Conservation (phyloP, 179 eudicot genomes). For the Pouteria campechiana region DNA sequence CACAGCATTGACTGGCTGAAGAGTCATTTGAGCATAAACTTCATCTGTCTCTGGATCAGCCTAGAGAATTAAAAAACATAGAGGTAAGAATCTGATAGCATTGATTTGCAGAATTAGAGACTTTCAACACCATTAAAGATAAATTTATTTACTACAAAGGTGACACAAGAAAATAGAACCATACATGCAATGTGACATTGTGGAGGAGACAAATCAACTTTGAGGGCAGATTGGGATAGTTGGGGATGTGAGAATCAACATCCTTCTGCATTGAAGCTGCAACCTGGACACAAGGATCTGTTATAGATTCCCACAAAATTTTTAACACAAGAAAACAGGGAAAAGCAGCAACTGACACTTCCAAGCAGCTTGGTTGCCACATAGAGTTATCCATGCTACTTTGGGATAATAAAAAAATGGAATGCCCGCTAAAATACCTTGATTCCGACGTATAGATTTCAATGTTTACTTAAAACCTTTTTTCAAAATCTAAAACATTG, state of each 20-base stretch:
- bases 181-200: conserved; percentile 83
- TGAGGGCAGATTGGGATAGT: conserved; percentile 81
- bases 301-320: neutral
- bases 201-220: conserved; percentile 79
- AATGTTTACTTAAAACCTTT: no score
- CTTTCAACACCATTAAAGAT: neutral
- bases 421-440: neutral
- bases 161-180: neutral
- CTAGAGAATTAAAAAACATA: conserved; percentile 22
- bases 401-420: neutral
- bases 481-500: no score
- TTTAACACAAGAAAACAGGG: neutral
- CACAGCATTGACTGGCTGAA: conserved; percentile 85
- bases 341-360: neutral
- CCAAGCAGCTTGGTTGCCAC: neutral
- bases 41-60: conserved; percentile 99
- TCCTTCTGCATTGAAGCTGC: conserved; percentile 96
- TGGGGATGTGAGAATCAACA: conserved; percentile 79
- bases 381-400: neutral
- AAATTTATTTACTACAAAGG: neutral
- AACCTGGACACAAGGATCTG: conserved; percentile 37
- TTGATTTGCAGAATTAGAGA: no score
- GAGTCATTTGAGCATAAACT: conserved; percentile 98
- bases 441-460: no score
- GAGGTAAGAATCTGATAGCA: neutral